These are phyloP conservation scores for Sarcodon sp. DNA, from an alignment of 768 basidiomycete genomes.

Conservation along the genomic window DNA sequence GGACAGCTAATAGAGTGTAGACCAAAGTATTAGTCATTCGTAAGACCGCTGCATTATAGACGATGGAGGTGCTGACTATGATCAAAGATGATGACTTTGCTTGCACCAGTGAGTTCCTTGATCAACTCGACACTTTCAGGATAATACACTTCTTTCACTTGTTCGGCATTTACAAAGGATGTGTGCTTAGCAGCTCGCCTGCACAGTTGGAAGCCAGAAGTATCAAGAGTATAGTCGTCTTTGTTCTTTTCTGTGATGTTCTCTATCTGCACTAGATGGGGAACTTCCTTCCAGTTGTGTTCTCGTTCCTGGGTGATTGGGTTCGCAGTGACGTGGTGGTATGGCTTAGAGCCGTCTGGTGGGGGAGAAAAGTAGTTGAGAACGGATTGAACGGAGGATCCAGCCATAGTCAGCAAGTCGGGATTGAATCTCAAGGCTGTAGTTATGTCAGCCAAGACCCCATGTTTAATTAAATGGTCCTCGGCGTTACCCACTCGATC, in stretches of 20 bases:
- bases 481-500: no score
- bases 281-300: constrained; percentile 22
- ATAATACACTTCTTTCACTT: constrained; percentile 43
- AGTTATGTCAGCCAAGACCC: no score
- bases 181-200: constrained; percentile 27
- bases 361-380: constrained; percentile 27
- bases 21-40: not conserved
- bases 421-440: no score
- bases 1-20: constrained; percentile 21
- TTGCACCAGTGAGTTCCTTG: constrained; percentile 48
- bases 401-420: not conserved
- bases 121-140: constrained; percentile 44
- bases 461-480: no score
- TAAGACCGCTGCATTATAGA: not conserved
- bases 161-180: constrained; percentile 34
- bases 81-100: constrained; percentile 48
- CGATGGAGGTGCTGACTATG: constrained; percentile 32
- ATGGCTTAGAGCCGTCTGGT: constrained; percentile 26
- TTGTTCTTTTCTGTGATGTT: constrained; percentile 32
- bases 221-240: constrained; percentile 34
- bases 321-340: constrained; percentile 21
- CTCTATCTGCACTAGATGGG: constrained; percentile 26
- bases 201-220: constrained; percentile 36
- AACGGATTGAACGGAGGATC: constrained; percentile 3
- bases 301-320: constrained; percentile 18